Evolutionary conservation across 1,284 basidiomycete genomes (phyloP).

Genomic region (Wolfiporia cocos): DNA sequence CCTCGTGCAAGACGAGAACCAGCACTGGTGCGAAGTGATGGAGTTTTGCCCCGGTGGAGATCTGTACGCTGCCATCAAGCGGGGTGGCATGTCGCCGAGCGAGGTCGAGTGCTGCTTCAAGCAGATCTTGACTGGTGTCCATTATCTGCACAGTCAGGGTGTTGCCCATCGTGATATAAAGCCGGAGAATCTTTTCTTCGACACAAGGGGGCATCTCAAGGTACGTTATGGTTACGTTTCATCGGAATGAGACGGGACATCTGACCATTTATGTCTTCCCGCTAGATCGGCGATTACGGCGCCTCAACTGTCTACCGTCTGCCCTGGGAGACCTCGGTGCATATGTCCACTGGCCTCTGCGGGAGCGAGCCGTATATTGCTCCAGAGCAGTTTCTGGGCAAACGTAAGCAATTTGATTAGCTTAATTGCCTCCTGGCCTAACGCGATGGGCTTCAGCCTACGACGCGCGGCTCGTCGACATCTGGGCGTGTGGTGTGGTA

Average conservation of each 20-base stretch:
- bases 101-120: slow-evolving; percentile 99
- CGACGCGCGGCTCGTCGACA: slow-evolving; percentile 94
- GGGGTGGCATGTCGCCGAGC: slow-evolving; percentile 89
- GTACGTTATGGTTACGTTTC: slow-evolving; percentile 30
- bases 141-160: slow-evolving; percentile 91
- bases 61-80: slow-evolving; percentile 96
- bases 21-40: slow-evolving; percentile 99
- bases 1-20: slow-evolving; percentile 93
- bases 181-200: slow-evolving; percentile 95
- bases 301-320: slow-evolving; percentile 97
- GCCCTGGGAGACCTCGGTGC: slow-evolving; percentile 96
- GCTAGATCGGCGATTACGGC: slow-evolving; percentile 95
- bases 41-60: slow-evolving; percentile 98
- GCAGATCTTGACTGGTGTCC: slow-evolving; percentile 87
- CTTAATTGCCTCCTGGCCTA: slow-evolving; percentile 22
- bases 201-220: slow-evolving; percentile 92
- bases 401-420: slow-evolving; percentile 65
- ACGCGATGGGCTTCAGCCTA: slow-evolving; percentile 61
- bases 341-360: slow-evolving; percentile 95
- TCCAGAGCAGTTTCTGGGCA: slow-evolving; percentile 93
- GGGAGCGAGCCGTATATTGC: slow-evolving; percentile 99
- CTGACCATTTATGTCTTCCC: slow-evolving; percentile 9
- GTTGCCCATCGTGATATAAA: slow-evolving; percentile 98
- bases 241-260: slow-evolving; percentile 1
- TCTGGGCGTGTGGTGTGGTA: slow-evolving; percentile 96